Evolutionary conservation across 192 early-diverging fungal genomes (phyloP).

Genomic region (Kappamyces sp.): DNA sequence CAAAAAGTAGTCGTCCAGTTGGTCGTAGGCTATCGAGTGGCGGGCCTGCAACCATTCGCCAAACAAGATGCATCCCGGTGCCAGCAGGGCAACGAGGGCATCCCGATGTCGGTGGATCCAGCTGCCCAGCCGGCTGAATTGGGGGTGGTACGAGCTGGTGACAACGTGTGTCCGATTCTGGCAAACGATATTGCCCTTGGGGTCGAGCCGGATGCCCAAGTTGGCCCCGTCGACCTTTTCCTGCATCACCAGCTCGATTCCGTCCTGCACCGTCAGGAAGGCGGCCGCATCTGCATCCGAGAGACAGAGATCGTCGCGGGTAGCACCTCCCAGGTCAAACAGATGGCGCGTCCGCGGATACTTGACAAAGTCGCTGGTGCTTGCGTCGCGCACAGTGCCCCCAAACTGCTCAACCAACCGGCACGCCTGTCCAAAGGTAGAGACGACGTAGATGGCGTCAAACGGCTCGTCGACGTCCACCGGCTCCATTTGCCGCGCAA

Average conservation of each 20-base stretch:
- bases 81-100: conserved; percentile 22
- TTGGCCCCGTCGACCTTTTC: conserved; percentile 51
- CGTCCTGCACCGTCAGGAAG: conserved; percentile 9
- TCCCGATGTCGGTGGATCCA: conserved; percentile 26
- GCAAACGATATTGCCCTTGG: conserved; percentile 14
- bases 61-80: conserved; percentile 28
- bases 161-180: conserved; percentile 43
- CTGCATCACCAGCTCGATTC: conserved; percentile 27
- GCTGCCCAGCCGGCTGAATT: conserved; percentile 26
- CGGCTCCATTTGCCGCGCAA: conserved; percentile 16
- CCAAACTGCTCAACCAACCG: conserved; percentile 24
- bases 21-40: conserved; percentile 32
- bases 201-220: conserved; percentile 32
- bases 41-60: conserved; percentile 42
- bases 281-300: conserved; percentile 15
- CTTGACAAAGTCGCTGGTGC: conserved; percentile 25
- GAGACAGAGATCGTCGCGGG: conserved; percentile 39
- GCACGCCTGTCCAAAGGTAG: conserved; percentile 22
- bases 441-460: conserved; percentile 24
- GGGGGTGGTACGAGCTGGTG: conserved; percentile 23
- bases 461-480: conserved; percentile 19
- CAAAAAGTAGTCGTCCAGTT: conserved; percentile 29
- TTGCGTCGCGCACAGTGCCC: conserved; percentile 2
- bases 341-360: conserved; percentile 45
- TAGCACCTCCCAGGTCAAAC: conserved; percentile 27